Evolutionary conservation across 306 rosid species (phyloP).

Genomic region (Canavalia ensiformis): DNA sequence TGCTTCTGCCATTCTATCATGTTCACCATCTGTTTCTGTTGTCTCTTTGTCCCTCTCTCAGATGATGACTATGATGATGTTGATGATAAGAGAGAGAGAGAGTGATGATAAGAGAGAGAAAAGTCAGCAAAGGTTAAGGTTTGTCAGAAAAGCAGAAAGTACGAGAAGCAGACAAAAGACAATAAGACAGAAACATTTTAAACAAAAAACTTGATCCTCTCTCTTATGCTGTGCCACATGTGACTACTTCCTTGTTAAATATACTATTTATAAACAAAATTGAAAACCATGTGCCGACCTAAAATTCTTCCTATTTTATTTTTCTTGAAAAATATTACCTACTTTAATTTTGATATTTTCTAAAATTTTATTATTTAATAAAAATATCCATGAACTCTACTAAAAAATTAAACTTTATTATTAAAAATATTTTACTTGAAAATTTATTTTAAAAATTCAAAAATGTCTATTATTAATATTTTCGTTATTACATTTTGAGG

Average conservation of each 20-base stretch:
- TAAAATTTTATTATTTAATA: too few species aligned
- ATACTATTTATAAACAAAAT: neutral
- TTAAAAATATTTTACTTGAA: too few species aligned
- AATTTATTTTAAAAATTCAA: too few species aligned
- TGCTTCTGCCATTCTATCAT: slow-evolving; percentile 78
- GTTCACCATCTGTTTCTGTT: slow-evolving; percentile 44
- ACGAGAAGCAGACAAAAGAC: slow-evolving; percentile 47
- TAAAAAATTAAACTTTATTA: too few species aligned
- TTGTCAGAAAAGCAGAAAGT: slow-evolving; percentile 47
- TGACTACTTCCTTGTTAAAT: neutral
- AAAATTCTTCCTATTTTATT: too few species aligned
- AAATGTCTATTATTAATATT: too few species aligned
- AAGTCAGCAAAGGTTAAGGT: slow-evolving; percentile 44
- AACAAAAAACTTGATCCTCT: slow-evolving; percentile 18
- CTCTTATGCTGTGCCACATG: slow-evolving; percentile 31
- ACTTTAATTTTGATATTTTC: too few species aligned
- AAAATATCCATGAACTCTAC: too few species aligned
- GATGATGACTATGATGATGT: neutral
- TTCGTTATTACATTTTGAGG: too few species aligned
- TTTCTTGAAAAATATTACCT: too few species aligned
- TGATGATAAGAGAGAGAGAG: neutral
- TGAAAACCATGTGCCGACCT: neutral
- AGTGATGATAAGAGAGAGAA: neutral
- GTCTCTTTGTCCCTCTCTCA: neutral
- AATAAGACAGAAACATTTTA: neutral